A percentile compares a stretch with the other conserved stretches of the same genome.
Evolutionary conservation across 768 basidiomycete species (phyloP).

Genomic region (Coprinopsis strossmayeri): DNA sequence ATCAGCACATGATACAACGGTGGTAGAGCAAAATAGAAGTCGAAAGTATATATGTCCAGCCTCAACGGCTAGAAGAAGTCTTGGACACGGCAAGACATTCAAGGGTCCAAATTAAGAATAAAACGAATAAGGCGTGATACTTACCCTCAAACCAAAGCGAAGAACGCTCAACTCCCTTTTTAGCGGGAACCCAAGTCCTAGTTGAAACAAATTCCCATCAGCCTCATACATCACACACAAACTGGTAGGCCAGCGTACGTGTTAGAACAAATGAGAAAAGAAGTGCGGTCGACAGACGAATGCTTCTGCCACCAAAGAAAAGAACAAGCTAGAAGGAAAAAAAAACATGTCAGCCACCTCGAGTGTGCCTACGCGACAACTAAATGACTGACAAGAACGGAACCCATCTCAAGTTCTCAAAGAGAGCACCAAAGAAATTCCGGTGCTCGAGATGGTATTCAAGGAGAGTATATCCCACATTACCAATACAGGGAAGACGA

Average conservation of each 20-base stretch:
- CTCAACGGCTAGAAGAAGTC: too few relatives aligned
- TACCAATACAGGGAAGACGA: constrained; percentile 75
- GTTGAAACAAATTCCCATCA: constrained; percentile 6
- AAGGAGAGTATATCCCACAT: constrained; percentile 64
- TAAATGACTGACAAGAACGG: constrained; percentile 61
- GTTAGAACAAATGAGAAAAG: constrained; percentile 60
- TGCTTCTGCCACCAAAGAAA: constrained; percentile 74
- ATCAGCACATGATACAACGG: not conserved
- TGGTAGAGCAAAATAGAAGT: not conserved
- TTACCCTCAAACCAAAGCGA: constrained; percentile 81
- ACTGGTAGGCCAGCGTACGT: constrained; percentile 28
- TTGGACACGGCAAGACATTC: too few relatives aligned
- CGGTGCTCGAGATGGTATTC: constrained; percentile 71
- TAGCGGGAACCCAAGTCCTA: constrained; percentile 52
- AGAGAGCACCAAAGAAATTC: constrained; percentile 37
- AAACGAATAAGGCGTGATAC: constrained; percentile 1
- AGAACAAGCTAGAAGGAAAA: constrained; percentile 68
- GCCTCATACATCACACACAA: constrained; percentile 15
- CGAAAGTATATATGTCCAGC: too few relatives aligned
- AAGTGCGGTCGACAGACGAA: constrained; percentile 63
- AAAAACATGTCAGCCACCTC: constrained; percentile 16
- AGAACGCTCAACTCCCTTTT: constrained; percentile 79
- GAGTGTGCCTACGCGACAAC: not conserved
- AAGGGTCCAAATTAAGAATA: not conserved
- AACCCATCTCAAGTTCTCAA: constrained; percentile 58